Percentiles rank a stretch among this genome's conserved stretches.
These are phyloP conservation scores for Neurospora intermedia DNA, from an alignment of 495 filamentous ascomycete genomes.

Conservation along the genomic window DNA sequence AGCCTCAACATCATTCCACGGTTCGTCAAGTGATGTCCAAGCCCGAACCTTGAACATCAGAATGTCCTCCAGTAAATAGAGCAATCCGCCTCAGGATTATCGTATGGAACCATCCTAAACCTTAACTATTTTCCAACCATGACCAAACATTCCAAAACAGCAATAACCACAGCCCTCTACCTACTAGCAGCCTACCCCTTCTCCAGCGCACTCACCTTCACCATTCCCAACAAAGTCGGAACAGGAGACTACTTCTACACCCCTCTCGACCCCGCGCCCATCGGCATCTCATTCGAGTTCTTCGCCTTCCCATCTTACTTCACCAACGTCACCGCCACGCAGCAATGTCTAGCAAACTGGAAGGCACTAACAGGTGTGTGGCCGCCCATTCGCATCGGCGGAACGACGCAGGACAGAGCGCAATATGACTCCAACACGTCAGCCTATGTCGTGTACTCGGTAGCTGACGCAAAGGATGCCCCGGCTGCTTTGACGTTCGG, in stretches of 20 bases:
- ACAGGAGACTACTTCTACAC: slow-evolving; percentile 22
- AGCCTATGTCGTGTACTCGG: slow-evolving; percentile 44
- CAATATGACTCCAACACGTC: slow-evolving; percentile 40
- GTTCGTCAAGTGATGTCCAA: not conserved
- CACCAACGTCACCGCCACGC: slow-evolving; percentile 42
- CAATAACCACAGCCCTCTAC: not conserved
- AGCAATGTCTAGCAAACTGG: slow-evolving; percentile 44
- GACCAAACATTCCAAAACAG: not conserved
- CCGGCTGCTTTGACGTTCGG: slow-evolving; percentile 46
- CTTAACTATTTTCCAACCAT: not conserved
- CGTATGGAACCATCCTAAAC: not conserved
- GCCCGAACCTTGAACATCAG: not conserved
- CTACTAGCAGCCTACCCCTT: slow-evolving; percentile 7
- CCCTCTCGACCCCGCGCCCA: slow-evolving; percentile 35
- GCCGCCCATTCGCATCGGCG: slow-evolving; percentile 50
- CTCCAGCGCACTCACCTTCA: slow-evolving; percentile 21
- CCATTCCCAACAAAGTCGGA: slow-evolving; percentile 20
- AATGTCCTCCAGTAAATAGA: not conserved
- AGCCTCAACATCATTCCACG: not conserved
- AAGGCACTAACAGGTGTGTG: slow-evolving; percentile 41
- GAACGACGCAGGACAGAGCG: slow-evolving; percentile 50
- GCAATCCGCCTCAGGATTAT: accelerated
- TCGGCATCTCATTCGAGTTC: slow-evolving; percentile 51
- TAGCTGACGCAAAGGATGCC: slow-evolving; percentile 41
- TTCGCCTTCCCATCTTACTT: slow-evolving; percentile 52